Evolutionary conservation across 176 grass and related monocot genomes (phyloP), one percentile per base, ranked within the genome.

Genomic region (Ananas comosus): DNA sequence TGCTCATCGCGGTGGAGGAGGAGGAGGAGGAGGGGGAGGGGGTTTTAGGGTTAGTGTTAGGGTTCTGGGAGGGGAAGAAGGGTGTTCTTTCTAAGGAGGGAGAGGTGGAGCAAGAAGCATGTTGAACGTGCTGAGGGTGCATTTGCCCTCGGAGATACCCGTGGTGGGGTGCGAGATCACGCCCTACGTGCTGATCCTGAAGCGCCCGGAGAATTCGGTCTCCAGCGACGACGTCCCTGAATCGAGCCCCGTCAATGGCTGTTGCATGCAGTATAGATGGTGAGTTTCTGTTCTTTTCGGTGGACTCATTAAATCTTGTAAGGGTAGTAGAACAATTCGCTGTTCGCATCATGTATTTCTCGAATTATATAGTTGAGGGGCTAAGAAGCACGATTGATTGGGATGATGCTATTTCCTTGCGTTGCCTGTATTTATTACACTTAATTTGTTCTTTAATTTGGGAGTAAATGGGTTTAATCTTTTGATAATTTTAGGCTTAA

Each of bases 111-210:
- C 33, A 42, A 66, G 52, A 77, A 77, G 75, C 12, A 77, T 77
- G 75, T 66, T 77, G 75, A 77, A 42, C 65, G 75, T 77, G 18
- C 66, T 77, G 53, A 65, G 75, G 53, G 75, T 77, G 17, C 75
- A 77, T 58, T 66, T 77, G 3, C 75, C 75, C 29, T 77, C 75
- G 65, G 75, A 77, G 66, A 77, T 77, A 28, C 75, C 75, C 17
- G 75, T 77, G 9, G 75, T 77, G 13, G 75, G 75, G 6, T 77
- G 75, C 53, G 75, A 77, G 75, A 69, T 77, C 75, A 77, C 75
- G 53, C 75, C 75, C 0, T 77, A 77, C 14, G 75, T 77, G 17
- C 75, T 42, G 33, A 42, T 77, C 42, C 49, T 77, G 51, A 66
- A 66, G 25, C 66, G 75, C 14, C 75, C 75, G 17, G 75, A 77